Base-by-base conservation (phyloP, 2,329 filamentous ascomycete genomes). In the Diaporthe humulicola region DNA sequence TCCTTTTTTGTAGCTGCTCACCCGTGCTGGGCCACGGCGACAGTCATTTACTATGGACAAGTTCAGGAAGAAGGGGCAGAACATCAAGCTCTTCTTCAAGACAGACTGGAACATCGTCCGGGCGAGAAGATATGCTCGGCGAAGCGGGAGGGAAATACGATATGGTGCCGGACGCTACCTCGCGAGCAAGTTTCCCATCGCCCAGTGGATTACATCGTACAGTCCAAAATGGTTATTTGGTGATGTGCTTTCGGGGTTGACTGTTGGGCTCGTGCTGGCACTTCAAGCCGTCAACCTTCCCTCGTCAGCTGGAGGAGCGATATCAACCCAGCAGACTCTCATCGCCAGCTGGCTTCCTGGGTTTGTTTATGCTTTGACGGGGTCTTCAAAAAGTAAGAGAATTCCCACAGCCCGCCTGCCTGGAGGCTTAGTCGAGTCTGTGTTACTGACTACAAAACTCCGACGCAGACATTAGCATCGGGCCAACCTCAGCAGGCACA, bases 291-390 rank as follows among this genome's bases (percentile, higher is more conserved):
- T 73, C 36, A 73, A 73, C 30, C 28, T 70, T 12, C 40, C 71
- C 25, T 42, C 66, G 25, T 48, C 71, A 22, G 56, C 57, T 15
- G 52, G 50, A 6, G 71, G 71, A 33, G 61, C 52, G 10, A 70
- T 73, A 36, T 60, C 61, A 12, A 36, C 48, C 19, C 71, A 73
- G 40, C 61, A 73, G 52, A 70, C 52, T 19, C 64, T 73, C 15
- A 56, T 73, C 17, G 71, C 71, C 14, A 73, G 71, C 17, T 73
- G 71, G 71, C 61, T 73, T 50, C 71, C 71, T 52, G 71, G 71
- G 38, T 70, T 73, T 33, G 60, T 73, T 17, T 73, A 73, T 45
- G 52, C 61, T 4, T 28, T 73, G 25, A 73, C 71, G 7, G 71
- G 71, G 12, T 69, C 71, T 42, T 73, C 71, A 3, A 73, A 73